Evolutionary conservation across 192 early-diverging fungal species (phyloP), one percentile per base, ranked within the genome.

Genomic region (Chytriomyces sp.): DNA sequence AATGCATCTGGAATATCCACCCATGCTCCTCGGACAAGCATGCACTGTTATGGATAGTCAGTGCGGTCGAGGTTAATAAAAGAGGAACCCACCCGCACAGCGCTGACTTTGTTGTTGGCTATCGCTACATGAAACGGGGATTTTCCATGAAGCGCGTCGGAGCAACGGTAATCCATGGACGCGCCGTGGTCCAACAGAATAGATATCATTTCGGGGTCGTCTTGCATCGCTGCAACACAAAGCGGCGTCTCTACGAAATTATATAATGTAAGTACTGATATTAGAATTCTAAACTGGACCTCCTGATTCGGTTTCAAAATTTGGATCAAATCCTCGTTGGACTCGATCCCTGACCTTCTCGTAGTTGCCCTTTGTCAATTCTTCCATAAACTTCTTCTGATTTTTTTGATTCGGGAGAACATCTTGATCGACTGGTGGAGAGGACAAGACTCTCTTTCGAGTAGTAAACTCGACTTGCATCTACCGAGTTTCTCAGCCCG

Each of bases 381-480:
- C 85, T 49, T 86, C 85, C 32, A 80, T 14, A 34, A 86, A 80
- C 54, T 72, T 78, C 41, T 84, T 86, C 72, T 86, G 85, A 56
- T 82, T 84, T 64, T 84, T 86, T 32, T 36, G 7, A 37, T 77
- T 73, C 3, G 82, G 80, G 1, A 75, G 63, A 37, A 78, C 82
- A 19, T 77, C 77, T 14, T 63, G 34, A 39, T 75, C 76, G 28
- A 80, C 44, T 5, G 58, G 57, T 12, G 49, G 66, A 17, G 66
- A 31, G 3, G 40, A 19, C 26, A 68, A 59, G 58, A 32, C 39
- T 40, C 64, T 66, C 31, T 82, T 82, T 14, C 80, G 76, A 25
- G 82, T 57, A 12, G 28, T 17, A 70, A 86, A 86, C 33, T 86
- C 85, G 12, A 86, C 49, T 52, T 82, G 69, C 12, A 44, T 63